These are phyloP conservation scores for Cylindrodendrum hubeiense DNA, from an alignment of 2,329 filamentous ascomycete species.

Conservation along the genomic window DNA sequence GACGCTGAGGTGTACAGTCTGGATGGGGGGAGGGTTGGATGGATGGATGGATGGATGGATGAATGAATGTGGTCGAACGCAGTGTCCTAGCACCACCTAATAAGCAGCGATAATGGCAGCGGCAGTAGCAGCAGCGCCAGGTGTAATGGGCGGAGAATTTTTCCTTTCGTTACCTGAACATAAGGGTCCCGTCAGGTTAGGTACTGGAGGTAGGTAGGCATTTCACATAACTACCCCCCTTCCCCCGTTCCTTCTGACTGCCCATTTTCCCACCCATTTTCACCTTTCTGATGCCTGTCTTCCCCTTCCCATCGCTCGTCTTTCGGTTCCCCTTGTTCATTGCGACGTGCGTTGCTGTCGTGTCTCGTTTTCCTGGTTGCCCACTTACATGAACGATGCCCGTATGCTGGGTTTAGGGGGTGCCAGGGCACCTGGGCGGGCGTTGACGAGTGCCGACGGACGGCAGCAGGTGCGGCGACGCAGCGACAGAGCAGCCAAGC, in stretches of 20 bases:
- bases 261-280: constrained; percentile 45
- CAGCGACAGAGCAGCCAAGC: constrained; percentile 7
- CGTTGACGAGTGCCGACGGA: constrained; percentile 28
- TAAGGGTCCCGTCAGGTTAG: constrained; percentile 36
- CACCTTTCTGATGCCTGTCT: constrained; percentile 34
- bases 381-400: constrained; percentile 43
- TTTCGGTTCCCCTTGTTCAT: constrained; percentile 21
- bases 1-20: constrained; percentile 6
- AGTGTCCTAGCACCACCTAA: constrained; percentile 12
- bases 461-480: not conserved
- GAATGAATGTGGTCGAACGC: constrained; percentile 10
- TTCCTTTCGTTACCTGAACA: constrained; percentile 33
- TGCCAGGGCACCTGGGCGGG: constrained; percentile 23
- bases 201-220: constrained; percentile 39
- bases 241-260: constrained; percentile 49
- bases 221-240: constrained; percentile 54
- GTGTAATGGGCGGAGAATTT: constrained; percentile 31
- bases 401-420: constrained; percentile 39
- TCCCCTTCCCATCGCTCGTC: constrained; percentile 32
- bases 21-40: not conserved
- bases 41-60: constrained; percentile 7
- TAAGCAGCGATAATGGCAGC: constrained; percentile 1
- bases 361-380: constrained; percentile 28
- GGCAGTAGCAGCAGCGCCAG: constrained; percentile 12
- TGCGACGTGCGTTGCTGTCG: constrained; percentile 38